Percentiles rank a stretch among this genome's conserved stretches.
Conservation (phyloP, 768 basidiomycete species). For the Termitomyces eurrhizus region DNA sequence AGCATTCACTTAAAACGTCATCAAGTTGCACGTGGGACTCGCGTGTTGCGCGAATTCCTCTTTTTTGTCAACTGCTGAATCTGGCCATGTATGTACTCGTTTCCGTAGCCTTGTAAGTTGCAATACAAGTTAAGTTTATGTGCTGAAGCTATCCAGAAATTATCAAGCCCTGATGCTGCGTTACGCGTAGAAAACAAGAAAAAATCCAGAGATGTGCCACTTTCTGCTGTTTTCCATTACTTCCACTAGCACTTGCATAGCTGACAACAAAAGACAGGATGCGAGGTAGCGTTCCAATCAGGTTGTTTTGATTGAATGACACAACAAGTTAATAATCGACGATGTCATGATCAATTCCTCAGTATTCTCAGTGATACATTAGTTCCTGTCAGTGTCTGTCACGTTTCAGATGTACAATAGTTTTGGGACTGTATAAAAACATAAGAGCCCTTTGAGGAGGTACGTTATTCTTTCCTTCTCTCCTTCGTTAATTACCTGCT, state of each 20-base stretch:
- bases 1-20: not conserved
- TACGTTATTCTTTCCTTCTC: too few species aligned
- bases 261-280: not conserved
- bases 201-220: not conserved
- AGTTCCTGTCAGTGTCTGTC: not conserved
- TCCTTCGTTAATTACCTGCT: conserved; percentile 2
- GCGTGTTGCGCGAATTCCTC: not conserved
- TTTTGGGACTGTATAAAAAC: not conserved
- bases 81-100: not conserved
- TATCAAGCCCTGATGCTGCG: not conserved
- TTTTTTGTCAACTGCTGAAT: too few species aligned
- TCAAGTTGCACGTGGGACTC: not conserved
- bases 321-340: not conserved
- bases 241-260: not conserved
- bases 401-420: conserved; percentile 4
- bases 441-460: too few species aligned
- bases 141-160: not conserved
- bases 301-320: not conserved
- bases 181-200: not conserved
- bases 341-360: not conserved
- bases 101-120: not conserved
- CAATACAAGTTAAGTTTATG: not conserved
- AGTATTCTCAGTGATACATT: not conserved
- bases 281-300: not conserved
- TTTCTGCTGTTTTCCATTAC: not conserved